Percentiles rank a stretch among this genome's conserved stretches.
phyloP scores from a whole-genome alignment of 148 eudicot genomes.

The Pharnaceum exiguum region DNA sequence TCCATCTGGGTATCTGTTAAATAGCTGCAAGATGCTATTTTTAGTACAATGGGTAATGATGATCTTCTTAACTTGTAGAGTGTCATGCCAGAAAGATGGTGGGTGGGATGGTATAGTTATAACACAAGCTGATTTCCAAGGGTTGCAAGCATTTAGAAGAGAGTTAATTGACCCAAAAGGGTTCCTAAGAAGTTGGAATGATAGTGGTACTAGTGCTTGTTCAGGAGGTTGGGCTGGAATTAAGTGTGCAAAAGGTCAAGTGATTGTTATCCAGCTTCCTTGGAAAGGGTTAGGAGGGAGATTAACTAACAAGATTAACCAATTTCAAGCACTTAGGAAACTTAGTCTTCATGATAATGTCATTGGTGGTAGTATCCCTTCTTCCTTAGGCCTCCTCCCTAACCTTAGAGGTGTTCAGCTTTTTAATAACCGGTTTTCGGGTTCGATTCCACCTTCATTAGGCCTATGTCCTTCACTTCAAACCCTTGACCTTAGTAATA shows the following conservation, averaged over 20 bases:
- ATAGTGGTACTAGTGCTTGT: constrained; percentile 61
- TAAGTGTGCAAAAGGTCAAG: constrained; percentile 87
- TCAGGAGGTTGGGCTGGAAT: constrained; percentile 80
- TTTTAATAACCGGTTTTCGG: constrained; percentile 59
- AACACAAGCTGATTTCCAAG: constrained; percentile 59
- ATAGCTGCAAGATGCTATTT: constrained; percentile 8
- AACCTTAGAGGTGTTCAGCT: constrained; percentile 77
- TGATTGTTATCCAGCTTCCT: constrained; percentile 81
- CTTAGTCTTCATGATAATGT: constrained; percentile 81
- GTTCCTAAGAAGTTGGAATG: constrained; percentile 65
- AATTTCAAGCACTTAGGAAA: constrained; percentile 68
- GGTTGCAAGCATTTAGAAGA: constrained; percentile 70
- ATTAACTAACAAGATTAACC: constrained; percentile 51
- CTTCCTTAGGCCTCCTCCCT: constrained; percentile 55
- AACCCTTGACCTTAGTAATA: constrained; percentile 63
- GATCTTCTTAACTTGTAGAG: constrained; percentile 14
- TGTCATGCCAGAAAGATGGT: constrained; percentile 22
- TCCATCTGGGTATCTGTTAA: background rate
- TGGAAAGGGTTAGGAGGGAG: constrained; percentile 66
- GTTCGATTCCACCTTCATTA: constrained; percentile 65
- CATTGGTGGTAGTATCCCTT: constrained; percentile 59
- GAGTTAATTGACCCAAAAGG: constrained; percentile 65
- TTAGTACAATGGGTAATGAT: constrained; percentile 21
- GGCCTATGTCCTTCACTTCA: constrained; percentile 57
- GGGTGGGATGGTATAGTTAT: constrained; percentile 74